phyloP scores from a whole-genome alignment of 1,139 yeast species.

The Scheffersomyces segobiensis region DNA sequence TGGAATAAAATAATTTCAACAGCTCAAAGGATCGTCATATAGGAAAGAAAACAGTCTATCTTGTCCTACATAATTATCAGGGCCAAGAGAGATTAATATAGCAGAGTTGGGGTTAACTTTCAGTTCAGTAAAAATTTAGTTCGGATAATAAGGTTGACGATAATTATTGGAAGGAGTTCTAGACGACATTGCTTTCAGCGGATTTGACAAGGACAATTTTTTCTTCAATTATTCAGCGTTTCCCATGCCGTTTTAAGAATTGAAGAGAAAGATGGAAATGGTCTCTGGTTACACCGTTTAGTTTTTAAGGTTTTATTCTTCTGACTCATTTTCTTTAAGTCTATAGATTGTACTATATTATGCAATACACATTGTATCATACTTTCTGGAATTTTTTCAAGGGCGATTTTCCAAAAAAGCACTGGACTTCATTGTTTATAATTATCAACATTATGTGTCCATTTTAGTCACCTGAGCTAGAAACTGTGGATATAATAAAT shows the following conservation, averaged over 20 bases:
- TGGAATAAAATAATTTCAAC: not conserved
- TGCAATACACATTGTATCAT: not conserved
- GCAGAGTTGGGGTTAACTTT: not conserved
- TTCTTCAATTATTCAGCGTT: not conserved
- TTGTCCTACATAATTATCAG: not conserved
- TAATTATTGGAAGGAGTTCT: not conserved
- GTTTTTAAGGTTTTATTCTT: not conserved
- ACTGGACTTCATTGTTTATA: not conserved
- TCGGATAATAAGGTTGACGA: not conserved
- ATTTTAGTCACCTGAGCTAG: not conserved
- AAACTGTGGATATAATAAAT: not conserved
- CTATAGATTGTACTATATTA: not conserved
- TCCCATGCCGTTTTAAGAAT: not conserved
- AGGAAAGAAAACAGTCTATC: not conserved
- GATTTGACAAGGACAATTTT: not conserved
- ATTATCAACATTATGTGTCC: not conserved
- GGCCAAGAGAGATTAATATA: not conserved
- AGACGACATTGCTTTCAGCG: not conserved
- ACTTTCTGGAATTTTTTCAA: not conserved
- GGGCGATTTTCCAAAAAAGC: not conserved
- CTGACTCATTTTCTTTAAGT: not conserved
- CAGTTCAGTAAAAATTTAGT: not conserved
- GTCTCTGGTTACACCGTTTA: not conserved
- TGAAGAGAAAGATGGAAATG: not conserved
- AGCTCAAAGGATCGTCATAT: not conserved